phyloP scores from a whole-genome alignment of 345 rosid species.

The Pseudoturritis turrita region DNA sequence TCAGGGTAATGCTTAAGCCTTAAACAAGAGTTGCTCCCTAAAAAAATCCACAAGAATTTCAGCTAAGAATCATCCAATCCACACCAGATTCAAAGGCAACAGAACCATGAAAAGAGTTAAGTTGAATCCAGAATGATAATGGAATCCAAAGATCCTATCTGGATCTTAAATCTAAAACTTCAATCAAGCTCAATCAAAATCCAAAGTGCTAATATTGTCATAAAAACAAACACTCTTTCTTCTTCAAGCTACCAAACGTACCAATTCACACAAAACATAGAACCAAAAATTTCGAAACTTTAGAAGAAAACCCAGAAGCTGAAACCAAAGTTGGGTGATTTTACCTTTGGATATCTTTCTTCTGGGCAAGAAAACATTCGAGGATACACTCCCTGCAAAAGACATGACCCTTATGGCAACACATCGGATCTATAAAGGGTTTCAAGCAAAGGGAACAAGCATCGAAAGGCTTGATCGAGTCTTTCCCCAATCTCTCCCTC shows the following conservation, averaged over 20 bases:
- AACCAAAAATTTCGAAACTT: background rate
- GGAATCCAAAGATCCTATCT: background rate
- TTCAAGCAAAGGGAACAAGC: conserved; percentile 93
- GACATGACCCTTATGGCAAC: conserved; percentile 89
- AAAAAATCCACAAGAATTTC: no score
- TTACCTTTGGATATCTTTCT: conserved; percentile 81
- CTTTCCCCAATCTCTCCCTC: conserved; percentile 90
- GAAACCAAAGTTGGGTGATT: background rate
- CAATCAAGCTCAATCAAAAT: background rate
- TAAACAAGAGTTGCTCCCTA: no score
- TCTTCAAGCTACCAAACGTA: background rate
- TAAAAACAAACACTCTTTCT: background rate
- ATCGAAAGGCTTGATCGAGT: conserved; percentile 93
- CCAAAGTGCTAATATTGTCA: background rate
- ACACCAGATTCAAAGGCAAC: no score
- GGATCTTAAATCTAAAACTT: background rate
- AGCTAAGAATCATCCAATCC: no score
- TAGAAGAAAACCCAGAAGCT: background rate
- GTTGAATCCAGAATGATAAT: background rate
- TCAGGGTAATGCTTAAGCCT: no score
- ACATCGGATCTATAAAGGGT: conserved; percentile 81
- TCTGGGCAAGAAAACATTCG: conserved; percentile 83
- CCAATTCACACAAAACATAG: background rate
- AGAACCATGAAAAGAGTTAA: background rate
- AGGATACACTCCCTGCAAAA: conserved; percentile 90